A percentile compares a stretch with the other conserved stretches of the same genome.
phyloP scores from a whole-genome alignment of 805 yeast genomes.

The Clavispora asparagi region DNA sequence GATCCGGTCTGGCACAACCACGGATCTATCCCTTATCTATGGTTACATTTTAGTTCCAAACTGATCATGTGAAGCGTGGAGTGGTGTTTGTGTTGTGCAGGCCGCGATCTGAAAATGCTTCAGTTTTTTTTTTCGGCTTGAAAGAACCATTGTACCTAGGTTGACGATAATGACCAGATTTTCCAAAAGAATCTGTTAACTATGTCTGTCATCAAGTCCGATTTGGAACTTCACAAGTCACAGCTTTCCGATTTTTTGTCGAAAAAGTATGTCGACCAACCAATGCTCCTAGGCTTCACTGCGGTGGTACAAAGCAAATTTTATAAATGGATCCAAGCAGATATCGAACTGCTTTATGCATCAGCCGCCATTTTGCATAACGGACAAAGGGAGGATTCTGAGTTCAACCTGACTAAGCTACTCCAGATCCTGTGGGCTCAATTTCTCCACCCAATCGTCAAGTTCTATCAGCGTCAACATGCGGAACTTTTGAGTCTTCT shows the following conservation, averaged over 20 bases:
- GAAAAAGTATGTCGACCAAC: conserved; percentile 29
- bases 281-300: conserved; percentile 45
- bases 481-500: conserved; percentile 18
- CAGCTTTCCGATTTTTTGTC: conserved; percentile 24
- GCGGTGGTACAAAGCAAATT: conserved; percentile 46
- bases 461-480: conserved; percentile 45
- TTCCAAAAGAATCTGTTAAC: background rate
- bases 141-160: background rate
- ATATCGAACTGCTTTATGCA: conserved; percentile 17
- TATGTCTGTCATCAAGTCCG: conserved; percentile 9
- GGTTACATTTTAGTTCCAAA: background rate
- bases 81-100: background rate
- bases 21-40: too few relatives aligned
- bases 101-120: background rate
- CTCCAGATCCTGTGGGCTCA: conserved; percentile 53
- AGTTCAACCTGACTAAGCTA: conserved; percentile 33
- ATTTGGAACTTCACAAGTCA: conserved; percentile 14
- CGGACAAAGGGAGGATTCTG: conserved; percentile 11
- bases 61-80: background rate
- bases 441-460: conserved; percentile 60
- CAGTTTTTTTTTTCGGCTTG: background rate
- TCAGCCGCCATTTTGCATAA: background rate
- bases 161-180: background rate
- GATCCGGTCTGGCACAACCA: too few relatives aligned
- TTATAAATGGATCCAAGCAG: conserved; percentile 33